phyloP scores from a whole-genome alignment of 768 basidiomycete species.

The Amanita pallidorosea region DNA sequence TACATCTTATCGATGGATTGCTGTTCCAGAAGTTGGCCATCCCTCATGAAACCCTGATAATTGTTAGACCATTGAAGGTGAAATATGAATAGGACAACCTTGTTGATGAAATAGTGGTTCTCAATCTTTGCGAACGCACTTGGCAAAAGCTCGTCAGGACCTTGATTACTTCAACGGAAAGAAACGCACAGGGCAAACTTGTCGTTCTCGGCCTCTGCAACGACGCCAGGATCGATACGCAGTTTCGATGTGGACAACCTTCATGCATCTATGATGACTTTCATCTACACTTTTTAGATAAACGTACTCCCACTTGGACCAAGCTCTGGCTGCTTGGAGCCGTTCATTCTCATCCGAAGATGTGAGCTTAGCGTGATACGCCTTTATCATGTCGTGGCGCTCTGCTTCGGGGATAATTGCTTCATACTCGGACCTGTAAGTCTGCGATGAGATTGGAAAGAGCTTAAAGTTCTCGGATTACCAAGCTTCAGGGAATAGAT shows the following conservation, averaged over 20 bases:
- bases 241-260: slow-evolving; percentile 82
- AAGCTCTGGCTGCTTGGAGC: slow-evolving; percentile 67
- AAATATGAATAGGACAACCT: slow-evolving; percentile 26
- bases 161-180: background rate
- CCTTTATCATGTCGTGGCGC: slow-evolving; percentile 68
- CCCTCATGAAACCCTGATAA: slow-evolving; percentile 70
- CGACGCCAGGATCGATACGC: slow-evolving; percentile 52
- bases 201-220: slow-evolving; percentile 61
- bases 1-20: slow-evolving; percentile 87
- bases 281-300: background rate
- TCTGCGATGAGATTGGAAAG: background rate
- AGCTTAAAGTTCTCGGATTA: slow-evolving; percentile 16
- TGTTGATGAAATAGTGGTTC: slow-evolving; percentile 85
- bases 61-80: background rate
- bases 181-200: slow-evolving; percentile 60
- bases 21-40: slow-evolving; percentile 76
- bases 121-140: slow-evolving; percentile 85
- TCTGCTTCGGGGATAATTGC: slow-evolving; percentile 73
- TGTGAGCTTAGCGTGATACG: slow-evolving; percentile 76
- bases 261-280: background rate
- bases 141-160: background rate
- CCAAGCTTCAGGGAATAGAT: slow-evolving; percentile 87
- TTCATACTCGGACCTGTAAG: slow-evolving; percentile 69
- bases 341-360: slow-evolving; percentile 58
- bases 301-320: slow-evolving; percentile 86